These are phyloP conservation scores for Cucurbita maxima DNA, from an alignment of 306 rosid species.

Conservation along the genomic window DNA sequence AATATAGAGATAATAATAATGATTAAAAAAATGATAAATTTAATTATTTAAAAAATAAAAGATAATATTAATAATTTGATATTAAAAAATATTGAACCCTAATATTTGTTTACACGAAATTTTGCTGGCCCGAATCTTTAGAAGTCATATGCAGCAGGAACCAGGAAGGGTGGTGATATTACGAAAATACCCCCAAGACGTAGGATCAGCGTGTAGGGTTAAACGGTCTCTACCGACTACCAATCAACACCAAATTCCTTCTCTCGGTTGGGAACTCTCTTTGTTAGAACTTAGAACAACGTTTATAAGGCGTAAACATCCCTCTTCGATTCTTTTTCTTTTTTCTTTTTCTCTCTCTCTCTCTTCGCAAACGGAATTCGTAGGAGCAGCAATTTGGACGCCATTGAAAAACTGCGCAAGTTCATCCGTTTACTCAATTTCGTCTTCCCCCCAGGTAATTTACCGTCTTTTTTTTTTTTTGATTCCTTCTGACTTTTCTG, in stretches of 20 bases:
- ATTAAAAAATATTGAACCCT: not conserved
- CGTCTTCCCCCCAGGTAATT: not conserved
- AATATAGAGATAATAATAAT: no score
- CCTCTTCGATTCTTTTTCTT: not conserved
- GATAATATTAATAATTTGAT: no score
- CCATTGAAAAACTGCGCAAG: not conserved
- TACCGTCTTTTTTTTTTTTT: not conserved
- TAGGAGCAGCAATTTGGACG: not conserved
- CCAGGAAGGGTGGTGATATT: not conserved
- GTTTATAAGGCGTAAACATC: conserved; percentile 4
- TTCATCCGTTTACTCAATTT: not conserved
- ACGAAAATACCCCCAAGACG: conserved; percentile 5
- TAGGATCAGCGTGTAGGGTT: conserved; percentile 9
- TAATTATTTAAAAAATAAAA: no score
- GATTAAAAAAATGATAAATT: no score
- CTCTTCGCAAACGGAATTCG: not conserved
- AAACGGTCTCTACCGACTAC: conserved; percentile 12
- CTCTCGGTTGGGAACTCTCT: not conserved
- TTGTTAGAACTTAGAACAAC: not conserved
- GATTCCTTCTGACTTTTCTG: not conserved
- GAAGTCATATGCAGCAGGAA: not conserved
- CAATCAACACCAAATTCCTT: conserved; percentile 6
- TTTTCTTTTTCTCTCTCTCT: not conserved
- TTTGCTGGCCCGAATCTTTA: not conserved
- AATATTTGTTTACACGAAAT: not conserved